Conservation (phyloP, 148 eudicot species). For the Vaccinium darrowii region DNA sequence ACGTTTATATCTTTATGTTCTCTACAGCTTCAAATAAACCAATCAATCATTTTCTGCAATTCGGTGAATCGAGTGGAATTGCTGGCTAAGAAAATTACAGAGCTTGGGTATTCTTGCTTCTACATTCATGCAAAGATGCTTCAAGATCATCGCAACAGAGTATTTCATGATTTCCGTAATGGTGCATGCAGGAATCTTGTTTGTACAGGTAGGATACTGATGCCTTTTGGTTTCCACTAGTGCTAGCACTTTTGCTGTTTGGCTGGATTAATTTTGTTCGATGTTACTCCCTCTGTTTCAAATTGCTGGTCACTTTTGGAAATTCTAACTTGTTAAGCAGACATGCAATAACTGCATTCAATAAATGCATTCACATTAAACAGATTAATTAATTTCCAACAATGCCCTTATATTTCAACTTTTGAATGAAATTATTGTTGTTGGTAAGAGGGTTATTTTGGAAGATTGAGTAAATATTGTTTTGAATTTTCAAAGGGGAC, state of each 20-base stretch:
- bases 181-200: conserved; percentile 97
- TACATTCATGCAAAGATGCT: conserved; percentile 97
- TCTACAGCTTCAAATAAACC: conserved; percentile 92
- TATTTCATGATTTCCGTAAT: conserved; percentile 89
- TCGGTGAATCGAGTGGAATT: conserved; percentile 92
- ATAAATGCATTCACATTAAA: too few relatives aligned
- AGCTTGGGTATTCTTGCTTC: conserved; percentile 92
- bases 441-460: too few relatives aligned
- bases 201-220: conserved; percentile 64
- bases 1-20: neutral
- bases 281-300: neutral
- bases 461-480: too few relatives aligned
- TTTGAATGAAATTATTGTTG: too few relatives aligned
- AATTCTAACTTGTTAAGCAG: too few relatives aligned
- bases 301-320: too few relatives aligned
- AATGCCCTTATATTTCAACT: too few relatives aligned
- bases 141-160: conserved; percentile 92
- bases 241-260: neutral
- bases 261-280: neutral
- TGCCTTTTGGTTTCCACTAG: conserved; percentile 13
- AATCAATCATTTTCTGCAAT: conserved; percentile 90
- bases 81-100: conserved; percentile 87
- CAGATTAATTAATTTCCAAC: too few relatives aligned
- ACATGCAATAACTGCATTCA: too few relatives aligned
- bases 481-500: too few relatives aligned